Percentiles rank a stretch among this genome's conserved stretches.
Evolutionary conservation across 2,329 filamentous ascomycete genomes (phyloP).

Genomic region (Fusarium sp.): DNA sequence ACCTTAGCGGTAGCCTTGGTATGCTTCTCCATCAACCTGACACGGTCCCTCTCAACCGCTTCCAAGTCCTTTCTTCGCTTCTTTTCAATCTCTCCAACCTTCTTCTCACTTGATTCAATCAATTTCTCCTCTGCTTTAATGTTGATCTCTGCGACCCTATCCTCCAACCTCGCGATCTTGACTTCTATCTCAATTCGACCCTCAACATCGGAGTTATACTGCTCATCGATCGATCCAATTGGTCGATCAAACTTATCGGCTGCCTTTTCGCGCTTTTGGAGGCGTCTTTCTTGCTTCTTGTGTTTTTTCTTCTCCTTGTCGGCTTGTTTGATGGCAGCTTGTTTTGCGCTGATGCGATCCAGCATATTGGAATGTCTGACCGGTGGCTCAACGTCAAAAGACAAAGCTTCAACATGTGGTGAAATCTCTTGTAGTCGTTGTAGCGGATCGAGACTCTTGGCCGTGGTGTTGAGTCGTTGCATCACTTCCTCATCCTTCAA

Average conservation of each 20-base stretch:
- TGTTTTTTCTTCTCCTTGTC: not conserved
- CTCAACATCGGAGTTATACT: not conserved
- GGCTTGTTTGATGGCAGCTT: not conserved
- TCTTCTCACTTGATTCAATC: not conserved
- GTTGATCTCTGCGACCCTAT: not conserved
- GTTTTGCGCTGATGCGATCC: slow-evolving; percentile 19
- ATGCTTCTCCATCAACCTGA: not conserved
- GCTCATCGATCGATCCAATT: slow-evolving; percentile 1
- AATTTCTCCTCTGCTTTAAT: not conserved
- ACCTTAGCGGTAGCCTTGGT: not conserved
- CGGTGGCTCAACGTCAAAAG: slow-evolving; percentile 6
- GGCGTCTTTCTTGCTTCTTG: not conserved
- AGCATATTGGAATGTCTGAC: not conserved
- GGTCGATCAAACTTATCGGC: not conserved
- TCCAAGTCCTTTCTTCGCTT: not conserved
- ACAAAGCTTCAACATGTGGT: not conserved
- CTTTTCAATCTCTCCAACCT: not conserved
- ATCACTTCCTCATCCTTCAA: slow-evolving; percentile 9
- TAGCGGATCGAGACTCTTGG: slow-evolving; percentile 9
- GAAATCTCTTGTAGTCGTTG: not conserved
- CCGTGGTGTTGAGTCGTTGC: not conserved
- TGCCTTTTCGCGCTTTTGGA: not conserved
- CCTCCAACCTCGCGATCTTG: not conserved
- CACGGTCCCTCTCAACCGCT: not conserved
- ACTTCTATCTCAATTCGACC: not conserved